Percentiles rank a stretch among this genome's conserved stretches.
Conservation (phyloP, 2,329 filamentous ascomycete species). For the Neopestalotiopsis sp. region DNA sequence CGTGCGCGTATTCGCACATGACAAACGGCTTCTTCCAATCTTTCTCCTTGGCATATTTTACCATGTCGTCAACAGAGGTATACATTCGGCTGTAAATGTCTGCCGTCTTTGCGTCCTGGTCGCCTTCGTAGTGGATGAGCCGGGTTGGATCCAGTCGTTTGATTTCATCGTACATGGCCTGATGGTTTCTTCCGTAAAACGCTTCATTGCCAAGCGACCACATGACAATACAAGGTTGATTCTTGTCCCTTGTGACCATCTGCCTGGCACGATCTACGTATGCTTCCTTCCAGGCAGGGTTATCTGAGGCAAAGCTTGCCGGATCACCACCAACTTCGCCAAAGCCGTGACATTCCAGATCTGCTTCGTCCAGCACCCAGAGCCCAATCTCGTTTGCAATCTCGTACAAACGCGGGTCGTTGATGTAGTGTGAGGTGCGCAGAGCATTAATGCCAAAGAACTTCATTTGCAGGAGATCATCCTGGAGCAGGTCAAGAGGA, state of each 20-base stretch:
- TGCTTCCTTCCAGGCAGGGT: conserved; percentile 64
- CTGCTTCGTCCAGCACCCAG: conserved; percentile 65
- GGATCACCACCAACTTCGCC: conserved; percentile 44
- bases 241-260: conserved; percentile 63
- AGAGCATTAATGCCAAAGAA: conserved; percentile 72
- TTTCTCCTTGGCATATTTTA: conserved; percentile 43
- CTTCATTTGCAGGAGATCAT: conserved; percentile 71
- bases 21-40: conserved; percentile 62
- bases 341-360: conserved; percentile 60
- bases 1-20: conserved; percentile 60
- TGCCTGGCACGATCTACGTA: conserved; percentile 72
- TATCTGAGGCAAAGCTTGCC: conserved; percentile 61
- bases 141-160: conserved; percentile 60
- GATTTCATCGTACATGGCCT: conserved; percentile 70
- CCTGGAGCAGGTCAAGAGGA: conserved; percentile 62
- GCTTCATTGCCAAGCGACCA: conserved; percentile 77
- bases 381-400: conserved; percentile 67
- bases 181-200: conserved; percentile 72
- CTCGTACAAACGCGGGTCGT: conserved; percentile 64
- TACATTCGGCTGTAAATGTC: conserved; percentile 75
- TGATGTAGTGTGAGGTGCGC: conserved; percentile 70
- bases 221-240: conserved; percentile 69
- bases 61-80: conserved; percentile 51
- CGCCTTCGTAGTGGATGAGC: conserved; percentile 70
- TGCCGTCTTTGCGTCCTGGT: conserved; percentile 59